Conservation (phyloP, 2,329 filamentous ascomycete species). For the Didymella exigua region DNA sequence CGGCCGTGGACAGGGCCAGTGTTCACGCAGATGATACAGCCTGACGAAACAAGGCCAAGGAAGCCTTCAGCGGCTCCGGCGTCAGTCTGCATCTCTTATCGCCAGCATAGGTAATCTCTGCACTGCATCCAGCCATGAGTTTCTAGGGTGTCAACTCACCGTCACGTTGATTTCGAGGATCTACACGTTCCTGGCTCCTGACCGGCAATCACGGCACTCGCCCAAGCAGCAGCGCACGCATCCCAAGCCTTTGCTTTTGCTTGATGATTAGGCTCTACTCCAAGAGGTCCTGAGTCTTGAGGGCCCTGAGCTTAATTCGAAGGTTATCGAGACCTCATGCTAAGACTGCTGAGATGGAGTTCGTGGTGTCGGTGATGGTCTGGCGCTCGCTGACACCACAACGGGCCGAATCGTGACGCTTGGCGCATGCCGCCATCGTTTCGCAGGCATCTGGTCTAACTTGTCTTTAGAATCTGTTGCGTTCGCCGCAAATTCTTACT, state of each 20-base stretch:
- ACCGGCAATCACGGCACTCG: conserved; percentile 12
- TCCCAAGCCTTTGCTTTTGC: conserved; percentile 14
- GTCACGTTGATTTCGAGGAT: neutral
- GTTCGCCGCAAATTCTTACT: too few relatives aligned
- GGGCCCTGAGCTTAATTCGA: conserved; percentile 1
- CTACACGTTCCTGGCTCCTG: neutral
- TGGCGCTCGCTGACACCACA: neutral
- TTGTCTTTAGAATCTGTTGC: neutral
- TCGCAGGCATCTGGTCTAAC: neutral
- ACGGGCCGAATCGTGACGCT: neutral
- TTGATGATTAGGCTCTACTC: conserved; percentile 6
- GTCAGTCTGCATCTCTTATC: neutral
- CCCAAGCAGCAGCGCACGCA: conserved; percentile 1
- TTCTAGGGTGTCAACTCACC: neutral
- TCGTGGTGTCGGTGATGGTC: neutral
- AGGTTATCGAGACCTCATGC: conserved; percentile 6
- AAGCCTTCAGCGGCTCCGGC: neutral
- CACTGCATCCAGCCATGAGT: neutral
- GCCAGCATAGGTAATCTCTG: neutral
- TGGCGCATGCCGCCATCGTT: conserved; percentile 1
- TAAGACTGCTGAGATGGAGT: neutral
- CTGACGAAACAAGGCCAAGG: too few relatives aligned
- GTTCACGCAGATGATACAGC: neutral
- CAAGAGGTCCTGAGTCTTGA: conserved; percentile 8
- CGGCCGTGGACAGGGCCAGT: neutral